These are phyloP conservation scores for Nothophaeocryptopus gaeumannii DNA, from an alignment of 2,329 filamentous ascomycete genomes.

Conservation along the genomic window DNA sequence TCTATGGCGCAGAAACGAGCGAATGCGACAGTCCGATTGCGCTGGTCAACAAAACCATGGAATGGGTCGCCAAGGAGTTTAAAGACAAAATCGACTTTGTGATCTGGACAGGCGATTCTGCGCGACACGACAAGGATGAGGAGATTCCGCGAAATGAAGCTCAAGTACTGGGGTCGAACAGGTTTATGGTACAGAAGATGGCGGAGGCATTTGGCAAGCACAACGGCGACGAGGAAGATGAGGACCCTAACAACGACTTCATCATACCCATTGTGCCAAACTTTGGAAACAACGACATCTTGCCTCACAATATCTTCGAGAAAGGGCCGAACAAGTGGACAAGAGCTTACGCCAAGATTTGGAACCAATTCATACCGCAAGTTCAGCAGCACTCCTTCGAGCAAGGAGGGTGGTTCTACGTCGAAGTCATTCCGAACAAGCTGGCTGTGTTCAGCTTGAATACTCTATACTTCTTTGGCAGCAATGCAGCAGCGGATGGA, in stretches of 20 bases:
- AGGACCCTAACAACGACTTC: constrained; percentile 57
- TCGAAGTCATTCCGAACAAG: constrained; percentile 82
- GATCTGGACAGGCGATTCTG: constrained; percentile 41
- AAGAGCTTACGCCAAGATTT: constrained; percentile 70
- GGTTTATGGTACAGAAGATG: constrained; percentile 72
- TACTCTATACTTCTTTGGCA: constrained; percentile 84
- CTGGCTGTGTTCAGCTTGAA: constrained; percentile 92
- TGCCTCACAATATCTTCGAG: constrained; percentile 91
- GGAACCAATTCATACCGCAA: constrained; percentile 85
- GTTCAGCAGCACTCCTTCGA: constrained; percentile 87
- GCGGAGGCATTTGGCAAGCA: constrained; percentile 64
- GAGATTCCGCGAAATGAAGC: constrained; percentile 67
- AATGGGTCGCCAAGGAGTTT: constrained; percentile 66
- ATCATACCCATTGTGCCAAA: constrained; percentile 81
- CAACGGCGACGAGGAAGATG: constrained; percentile 48
- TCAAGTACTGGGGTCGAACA: constrained; percentile 77
- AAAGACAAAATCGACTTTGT: constrained; percentile 40
- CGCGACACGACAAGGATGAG: constrained; percentile 42
- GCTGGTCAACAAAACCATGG: constrained; percentile 82
- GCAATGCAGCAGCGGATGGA: constrained; percentile 90
- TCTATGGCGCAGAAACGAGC: constrained; percentile 79
- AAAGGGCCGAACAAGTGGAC: constrained; percentile 87
- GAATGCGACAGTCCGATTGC: constrained; percentile 82
- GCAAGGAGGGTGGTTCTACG: constrained; percentile 90
- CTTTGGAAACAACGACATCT: constrained; percentile 94